Conservation (phyloP, 305 asterid genomes). For the Striga hermonthica region DNA sequence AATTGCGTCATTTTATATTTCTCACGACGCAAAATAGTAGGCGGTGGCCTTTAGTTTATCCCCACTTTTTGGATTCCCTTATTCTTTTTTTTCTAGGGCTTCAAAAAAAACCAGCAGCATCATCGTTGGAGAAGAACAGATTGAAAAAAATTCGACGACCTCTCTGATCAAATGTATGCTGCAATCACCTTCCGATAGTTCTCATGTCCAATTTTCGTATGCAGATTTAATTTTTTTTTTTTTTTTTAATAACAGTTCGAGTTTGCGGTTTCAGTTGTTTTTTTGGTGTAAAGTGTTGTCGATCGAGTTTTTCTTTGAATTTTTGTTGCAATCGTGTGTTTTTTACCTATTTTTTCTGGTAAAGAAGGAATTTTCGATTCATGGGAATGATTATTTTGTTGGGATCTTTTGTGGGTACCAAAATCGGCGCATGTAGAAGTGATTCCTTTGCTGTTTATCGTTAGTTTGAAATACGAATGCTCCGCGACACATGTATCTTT, state of each 20-base stretch:
- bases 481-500: too few species aligned
- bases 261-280: neutral
- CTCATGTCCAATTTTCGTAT: neutral
- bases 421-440: too few species aligned
- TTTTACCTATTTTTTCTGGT: too few species aligned
- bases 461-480: neutral
- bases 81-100: slow-evolving; percentile 22
- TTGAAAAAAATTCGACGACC: slow-evolving; percentile 32
- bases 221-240: neutral
- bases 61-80: too few species aligned
- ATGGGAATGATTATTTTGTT: too few species aligned
- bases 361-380: too few species aligned
- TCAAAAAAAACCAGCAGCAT: slow-evolving; percentile 23
- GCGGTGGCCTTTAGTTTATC: too few species aligned
- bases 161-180: slow-evolving; percentile 22
- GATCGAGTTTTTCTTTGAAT: neutral
- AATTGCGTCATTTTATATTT: too few species aligned
- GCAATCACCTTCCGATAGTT: neutral
- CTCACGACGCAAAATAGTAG: too few species aligned
- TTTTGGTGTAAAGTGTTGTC: neutral
- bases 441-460: neutral
- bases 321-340: neutral
- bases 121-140: slow-evolving; percentile 1
- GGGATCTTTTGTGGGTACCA: too few species aligned
- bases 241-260: neutral